Base-by-base conservation (phyloP, 169 alveolate genomes). In the Condylostoma magnum region DNA sequence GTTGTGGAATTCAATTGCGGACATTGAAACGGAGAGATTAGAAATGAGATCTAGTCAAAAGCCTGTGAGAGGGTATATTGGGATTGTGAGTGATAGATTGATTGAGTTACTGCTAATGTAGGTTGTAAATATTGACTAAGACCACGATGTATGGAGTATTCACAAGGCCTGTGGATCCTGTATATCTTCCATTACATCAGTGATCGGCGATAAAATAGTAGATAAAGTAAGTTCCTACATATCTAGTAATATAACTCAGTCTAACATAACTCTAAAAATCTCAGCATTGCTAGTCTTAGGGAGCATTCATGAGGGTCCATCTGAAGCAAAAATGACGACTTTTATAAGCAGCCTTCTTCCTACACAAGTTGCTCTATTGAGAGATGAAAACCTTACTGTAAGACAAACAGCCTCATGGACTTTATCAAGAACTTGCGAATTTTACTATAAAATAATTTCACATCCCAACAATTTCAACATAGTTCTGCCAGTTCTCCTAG, bases 1-100 rank as follows among this genome's bases (percentile, higher is more conserved):
- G 31, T 54, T 83, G 52, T 83, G 90, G 86, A 71, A 78, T 4
- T 52, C 80, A 18, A 25, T 83, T 4, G 86, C 85, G 30, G 90
- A 83, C 43, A 80, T 65, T 27, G 90, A 83, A 53, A 5, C 15
- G 2, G 30, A 4, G 2, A 63, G 77, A 37, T n/a, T 25, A 22
- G 54, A 69, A 33, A 55, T 50, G 36, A 36, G 57, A 34, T 57
- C 30, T 6, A 8, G n/a, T 66, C 28, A 55, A 25, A 30, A 12
- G 6, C 25, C 31, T n/a, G 44, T 20, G 12, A 27, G 48, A 1
- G 57, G 57, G 56, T 78, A 71, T 46, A 72, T 78, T 44, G 52
- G 43, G 2, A 6, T 51, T 67, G 60, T 60, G 66, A 28, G 36
- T 52, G 33, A 43, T 41, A 28, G 50, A 46, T 47, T 66, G 44